Evolutionary conservation across 2,329 filamentous ascomycete genomes (phyloP), one percentile per base, ranked within the genome.

Genomic region (Fusarium tjaetaba): DNA sequence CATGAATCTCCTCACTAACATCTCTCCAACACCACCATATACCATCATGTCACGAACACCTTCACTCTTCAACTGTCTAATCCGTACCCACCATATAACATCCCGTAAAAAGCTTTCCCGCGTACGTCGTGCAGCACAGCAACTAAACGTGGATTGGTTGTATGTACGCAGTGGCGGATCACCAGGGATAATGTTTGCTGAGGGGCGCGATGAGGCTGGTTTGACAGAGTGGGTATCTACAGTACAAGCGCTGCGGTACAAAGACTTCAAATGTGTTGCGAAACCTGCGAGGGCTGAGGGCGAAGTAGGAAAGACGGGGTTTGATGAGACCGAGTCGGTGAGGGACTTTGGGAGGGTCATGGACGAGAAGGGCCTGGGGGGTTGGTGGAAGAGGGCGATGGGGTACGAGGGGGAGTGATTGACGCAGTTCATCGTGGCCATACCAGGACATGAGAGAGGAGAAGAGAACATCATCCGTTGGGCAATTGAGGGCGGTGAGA

Each of bases 51-150:
- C 75, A 30, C 76, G 69, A 39, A 56, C 67, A 3, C 41, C 69
- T 3, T 48, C 64, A 8, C 55, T 78, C 20, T 78, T 78, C 53
- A 76, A 73, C n/a, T 73, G 70, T 34, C 84, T 95, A 51, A 93
- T 95, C 68, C 89, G 92, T 59, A 95, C 93, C 1, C 93, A 95
- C 76, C 93, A 95, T 80, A 94, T 95, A 78, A 95, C 92, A 8
- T 94, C 92, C 0, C 91, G 92, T 72, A 94, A 94, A 79, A 95
- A 95, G 79, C 82, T 88, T 2, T 82, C 84, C 13, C 82, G 82
- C 63, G 86, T 95, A 28, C 89, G 86, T 57, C 92, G 92, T 80
- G 87, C 89, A 7, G 90, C 91, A 11, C 85, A 88, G 38, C 85
- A 88, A 52, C 84, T 88, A 73, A 83, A 90, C 63, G 88, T 91